Conservation (phyloP, 2,329 filamentous ascomycete species). For the Claviceps paspali region DNA sequence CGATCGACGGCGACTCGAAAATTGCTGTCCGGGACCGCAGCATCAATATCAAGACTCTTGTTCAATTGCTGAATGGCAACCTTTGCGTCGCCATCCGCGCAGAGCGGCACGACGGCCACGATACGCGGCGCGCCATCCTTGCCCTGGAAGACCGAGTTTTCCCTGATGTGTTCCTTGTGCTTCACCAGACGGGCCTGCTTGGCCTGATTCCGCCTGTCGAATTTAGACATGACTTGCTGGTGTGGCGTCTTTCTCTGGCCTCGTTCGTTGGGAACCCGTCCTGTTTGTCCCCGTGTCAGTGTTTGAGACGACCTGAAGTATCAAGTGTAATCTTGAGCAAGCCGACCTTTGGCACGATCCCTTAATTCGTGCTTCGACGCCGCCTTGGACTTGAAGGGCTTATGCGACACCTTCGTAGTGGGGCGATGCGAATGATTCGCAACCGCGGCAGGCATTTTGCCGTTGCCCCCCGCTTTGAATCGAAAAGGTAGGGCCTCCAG, state of each 20-base stretch:
- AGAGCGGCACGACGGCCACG: constrained; percentile 76
- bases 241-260: constrained; percentile 74
- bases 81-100: constrained; percentile 51
- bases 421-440: constrained; percentile 71
- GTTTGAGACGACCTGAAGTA: not conserved
- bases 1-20: constrained; percentile 62
- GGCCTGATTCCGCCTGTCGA: constrained; percentile 87
- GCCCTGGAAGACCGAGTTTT: constrained; percentile 70
- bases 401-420: constrained; percentile 78
- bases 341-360: constrained; percentile 65
- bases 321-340: not conserved
- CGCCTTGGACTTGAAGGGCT: constrained; percentile 85
- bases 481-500: constrained; percentile 65
- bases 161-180: constrained; percentile 65
- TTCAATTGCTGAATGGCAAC: constrained; percentile 58
- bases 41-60: constrained; percentile 62
- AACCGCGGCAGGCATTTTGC: constrained; percentile 59
- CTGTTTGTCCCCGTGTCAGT: constrained; percentile 25
- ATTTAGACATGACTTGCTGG: constrained; percentile 94
- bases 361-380: constrained; percentile 77
- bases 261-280: constrained; percentile 62
- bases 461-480: constrained; percentile 67
- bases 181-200: constrained; percentile 80
- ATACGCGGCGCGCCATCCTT: constrained; percentile 75
- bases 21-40: constrained; percentile 42